Base-by-base conservation (phyloP, 1,284 basidiomycete genomes). In the Phylloboletellus chloephorus region DNA sequence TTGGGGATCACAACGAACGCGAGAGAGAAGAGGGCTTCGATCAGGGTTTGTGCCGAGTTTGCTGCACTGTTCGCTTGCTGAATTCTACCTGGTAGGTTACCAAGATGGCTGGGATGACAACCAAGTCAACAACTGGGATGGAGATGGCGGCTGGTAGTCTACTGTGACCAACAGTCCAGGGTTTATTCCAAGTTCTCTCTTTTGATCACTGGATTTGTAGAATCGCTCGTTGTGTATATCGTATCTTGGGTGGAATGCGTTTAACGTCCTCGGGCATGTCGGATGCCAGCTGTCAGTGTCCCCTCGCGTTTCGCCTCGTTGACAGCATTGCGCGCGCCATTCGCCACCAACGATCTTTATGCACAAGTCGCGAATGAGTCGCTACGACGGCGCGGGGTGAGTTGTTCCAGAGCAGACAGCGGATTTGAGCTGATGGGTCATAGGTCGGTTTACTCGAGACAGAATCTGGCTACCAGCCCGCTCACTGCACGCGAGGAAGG, bases 1-100 rank as follows among this genome's bases (percentile, higher is more conserved):
- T 78, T 24, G 73, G 75, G 32, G 58, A 70, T 51, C 64, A 73
- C 40, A 51, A 74, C 21, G 63, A 69, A 0, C 35, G 51, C 23
- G 68, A 66, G 35, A 57, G 60, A 30, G 52, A 65, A 7, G 41
- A 60, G 2, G 71, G 63, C 2, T 74, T 61, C 41, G 52, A 69
- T 0, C 49, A 66, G 15, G 72, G 72, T 68, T 25, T 32, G 44
- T 43, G 24, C 26, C 7, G 10, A 34, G n/a, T 37, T 32, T 24
- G 3, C n/a, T 37, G 8, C 12, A 11, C 9, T 2, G 3, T 28
- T 41, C 34, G 3, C n/a, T 31, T 35, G 11, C 39, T 58, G 37
- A 60, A 16, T 16, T 8, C 26, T 37, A n/a, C 4, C 17, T 33
- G 15, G 13, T 20, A 64, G 57, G 56, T 13, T 58, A 41, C 12